phyloP scores from a whole-genome alignment of 768 basidiomycete species.

The Hypsizygus marmoreus region DNA sequence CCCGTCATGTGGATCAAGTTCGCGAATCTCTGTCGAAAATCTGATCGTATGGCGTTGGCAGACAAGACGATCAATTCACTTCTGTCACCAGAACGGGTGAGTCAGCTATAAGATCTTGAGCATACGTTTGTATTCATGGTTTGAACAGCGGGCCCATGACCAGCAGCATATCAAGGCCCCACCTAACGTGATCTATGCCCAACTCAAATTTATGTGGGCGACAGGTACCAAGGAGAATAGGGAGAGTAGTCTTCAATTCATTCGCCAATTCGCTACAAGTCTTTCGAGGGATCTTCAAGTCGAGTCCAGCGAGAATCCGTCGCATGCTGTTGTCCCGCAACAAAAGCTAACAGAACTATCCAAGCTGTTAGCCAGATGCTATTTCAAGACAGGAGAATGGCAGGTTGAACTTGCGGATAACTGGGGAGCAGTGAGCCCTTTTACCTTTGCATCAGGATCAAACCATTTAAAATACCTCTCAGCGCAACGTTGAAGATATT shows the following conservation, averaged over 20 bases:
- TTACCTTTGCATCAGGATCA: no score
- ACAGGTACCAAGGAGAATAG: conserved; percentile 73
- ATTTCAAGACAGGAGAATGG: conserved; percentile 97
- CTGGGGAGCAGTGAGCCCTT: conserved; percentile 71
- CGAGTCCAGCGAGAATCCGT: conserved; percentile 51
- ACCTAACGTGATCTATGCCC: conserved; percentile 94
- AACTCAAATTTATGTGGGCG: conserved; percentile 96
- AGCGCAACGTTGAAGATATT: conserved; percentile 83
- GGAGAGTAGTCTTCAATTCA: conserved; percentile 78
- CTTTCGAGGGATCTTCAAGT: conserved; percentile 74
- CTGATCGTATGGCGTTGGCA: conserved; percentile 89
- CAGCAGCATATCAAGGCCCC: conserved; percentile 74
- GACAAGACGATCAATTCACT: conserved; percentile 97
- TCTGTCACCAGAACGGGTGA: conserved; percentile 70
- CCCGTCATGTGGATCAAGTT: conserved; percentile 99
- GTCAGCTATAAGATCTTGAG: conserved; percentile 15
- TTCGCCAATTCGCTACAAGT: conserved; percentile 79
- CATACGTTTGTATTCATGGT: background rate
- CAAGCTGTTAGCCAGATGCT: conserved; percentile 90
- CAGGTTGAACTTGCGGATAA: conserved; percentile 78
- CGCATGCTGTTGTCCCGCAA: conserved; percentile 55
- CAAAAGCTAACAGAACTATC: conserved; percentile 69
- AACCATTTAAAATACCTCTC: conserved; percentile 14
- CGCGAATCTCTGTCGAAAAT: conserved; percentile 95
- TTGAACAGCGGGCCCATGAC: conserved; percentile 48